Conservation (phyloP, 495 filamentous ascomycete species). For the Staphylotrichum tortipilum region DNA sequence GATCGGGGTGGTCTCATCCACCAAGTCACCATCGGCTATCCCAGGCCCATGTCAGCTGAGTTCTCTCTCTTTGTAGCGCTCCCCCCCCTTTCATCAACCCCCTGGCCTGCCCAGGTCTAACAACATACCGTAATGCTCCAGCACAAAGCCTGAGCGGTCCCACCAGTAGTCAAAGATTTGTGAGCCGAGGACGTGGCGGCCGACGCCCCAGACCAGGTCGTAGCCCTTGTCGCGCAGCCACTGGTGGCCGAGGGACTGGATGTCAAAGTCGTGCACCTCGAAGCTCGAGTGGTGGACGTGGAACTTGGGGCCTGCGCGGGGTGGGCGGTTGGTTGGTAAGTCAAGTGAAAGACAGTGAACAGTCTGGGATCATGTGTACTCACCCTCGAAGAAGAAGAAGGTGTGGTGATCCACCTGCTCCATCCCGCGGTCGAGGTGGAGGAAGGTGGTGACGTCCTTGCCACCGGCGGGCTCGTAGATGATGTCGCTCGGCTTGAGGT, state of each 20-base stretch:
- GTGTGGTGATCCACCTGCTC: slow-evolving; percentile 55
- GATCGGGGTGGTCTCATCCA: background rate
- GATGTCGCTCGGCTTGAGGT: slow-evolving; percentile 46
- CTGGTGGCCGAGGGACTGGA: slow-evolving; percentile 58
- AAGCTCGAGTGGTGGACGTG: slow-evolving; percentile 63
- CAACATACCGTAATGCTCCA: background rate
- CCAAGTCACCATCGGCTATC: background rate
- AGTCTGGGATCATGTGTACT: too few relatives aligned
- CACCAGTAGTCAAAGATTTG: slow-evolving; percentile 60
- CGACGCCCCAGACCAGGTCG: slow-evolving; percentile 56
- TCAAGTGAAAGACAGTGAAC: background rate
- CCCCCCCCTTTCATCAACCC: too few relatives aligned
- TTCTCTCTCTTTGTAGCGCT: background rate
- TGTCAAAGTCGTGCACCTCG: slow-evolving; percentile 64
- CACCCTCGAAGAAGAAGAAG: slow-evolving; percentile 49
- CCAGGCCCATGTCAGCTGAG: background rate
- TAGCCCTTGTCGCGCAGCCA: slow-evolving; percentile 54
- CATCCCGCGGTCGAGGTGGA: slow-evolving; percentile 51
- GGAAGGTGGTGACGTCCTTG: slow-evolving; percentile 45
- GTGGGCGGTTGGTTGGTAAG: background rate
- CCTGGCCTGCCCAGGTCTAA: too few relatives aligned
- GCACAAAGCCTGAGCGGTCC: background rate
- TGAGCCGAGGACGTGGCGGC: slow-evolving; percentile 54
- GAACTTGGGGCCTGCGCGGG: slow-evolving; percentile 16
- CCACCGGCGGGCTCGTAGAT: slow-evolving; percentile 33